These are phyloP conservation scores for Skeletonema grethae DNA, from an alignment of 108 stramenopile species.

Conservation along the genomic window DNA sequence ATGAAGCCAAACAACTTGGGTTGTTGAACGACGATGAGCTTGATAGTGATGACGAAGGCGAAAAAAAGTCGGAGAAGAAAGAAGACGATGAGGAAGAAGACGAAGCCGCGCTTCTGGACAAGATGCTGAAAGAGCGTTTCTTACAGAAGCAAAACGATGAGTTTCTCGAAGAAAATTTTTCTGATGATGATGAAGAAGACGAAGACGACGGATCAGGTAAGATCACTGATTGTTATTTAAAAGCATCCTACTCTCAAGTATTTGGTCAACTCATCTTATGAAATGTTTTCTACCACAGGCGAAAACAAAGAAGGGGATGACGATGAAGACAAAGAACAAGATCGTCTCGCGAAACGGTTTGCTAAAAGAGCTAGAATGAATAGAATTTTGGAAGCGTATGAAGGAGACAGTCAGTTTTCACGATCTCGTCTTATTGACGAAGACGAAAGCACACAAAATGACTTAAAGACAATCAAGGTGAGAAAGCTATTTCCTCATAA, in stretches of 20 bases:
- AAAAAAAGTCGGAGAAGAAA: constrained; percentile 42
- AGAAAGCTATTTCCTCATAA: background rate
- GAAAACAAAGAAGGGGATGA: constrained; percentile 45
- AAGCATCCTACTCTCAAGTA: background rate
- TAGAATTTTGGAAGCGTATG: constrained; percentile 59
- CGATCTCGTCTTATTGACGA: constrained; percentile 76
- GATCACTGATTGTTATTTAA: constrained; percentile 1
- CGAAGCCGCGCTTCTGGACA: constrained; percentile 78
- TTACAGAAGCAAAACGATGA: constrained; percentile 61
- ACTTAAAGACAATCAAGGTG: constrained; percentile 79
- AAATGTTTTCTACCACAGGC: constrained; percentile 20
- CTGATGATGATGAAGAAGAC: constrained; percentile 71
- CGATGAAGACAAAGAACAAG: constrained; percentile 79
- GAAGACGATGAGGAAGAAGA: constrained; percentile 79
- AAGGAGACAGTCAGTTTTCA: constrained; percentile 48
- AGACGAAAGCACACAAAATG: constrained; percentile 70
- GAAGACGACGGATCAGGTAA: constrained; percentile 38
- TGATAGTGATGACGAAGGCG: constrained; percentile 76
- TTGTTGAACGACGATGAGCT: constrained; percentile 88
- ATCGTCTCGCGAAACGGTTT: constrained; percentile 81
- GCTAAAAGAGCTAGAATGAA: constrained; percentile 85
- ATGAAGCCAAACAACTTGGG: constrained; percentile 83
- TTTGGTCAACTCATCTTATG: background rate
- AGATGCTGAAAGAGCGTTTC: constrained; percentile 85
- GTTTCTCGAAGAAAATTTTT: constrained; percentile 74